Conservation (phyloP, 2,329 filamentous ascomycete genomes). For the Ceratocystis papillata region DNA sequence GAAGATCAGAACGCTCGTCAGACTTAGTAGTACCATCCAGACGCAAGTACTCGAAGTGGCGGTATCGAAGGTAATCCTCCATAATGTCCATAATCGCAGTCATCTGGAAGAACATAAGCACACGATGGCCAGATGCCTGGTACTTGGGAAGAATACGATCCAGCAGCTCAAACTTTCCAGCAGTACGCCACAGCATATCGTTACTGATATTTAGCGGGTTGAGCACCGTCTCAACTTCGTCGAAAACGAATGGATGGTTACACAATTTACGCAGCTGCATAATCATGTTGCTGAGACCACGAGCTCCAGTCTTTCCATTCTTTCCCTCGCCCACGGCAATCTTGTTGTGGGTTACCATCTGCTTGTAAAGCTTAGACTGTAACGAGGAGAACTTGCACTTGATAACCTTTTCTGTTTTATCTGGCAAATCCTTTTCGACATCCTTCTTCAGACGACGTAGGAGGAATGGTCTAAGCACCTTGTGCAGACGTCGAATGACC, state of each 20-base stretch:
- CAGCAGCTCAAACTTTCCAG: constrained; percentile 93
- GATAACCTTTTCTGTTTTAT: constrained; percentile 98
- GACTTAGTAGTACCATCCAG: constrained; percentile 95
- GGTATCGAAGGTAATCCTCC: constrained; percentile 89
- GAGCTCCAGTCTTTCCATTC: constrained; percentile 85
- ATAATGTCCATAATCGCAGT: constrained; percentile 99
- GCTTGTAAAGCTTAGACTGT: constrained; percentile 89
- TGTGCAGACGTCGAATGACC: constrained; percentile 94
- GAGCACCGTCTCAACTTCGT: constrained; percentile 96
- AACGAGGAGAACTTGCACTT: constrained; percentile 97
- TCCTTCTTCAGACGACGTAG: constrained; percentile 98
- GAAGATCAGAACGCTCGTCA: constrained; percentile 84
- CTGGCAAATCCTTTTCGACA: constrained; percentile 94
- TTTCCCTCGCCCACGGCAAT: constrained; percentile 91
- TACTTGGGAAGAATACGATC: constrained; percentile 93
- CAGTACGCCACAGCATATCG: constrained; percentile 86
- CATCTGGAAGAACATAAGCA: constrained; percentile 99
- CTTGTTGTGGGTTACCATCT: constrained; percentile 91
- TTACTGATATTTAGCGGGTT: constrained; percentile 83
- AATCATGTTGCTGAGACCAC: constrained; percentile 97
- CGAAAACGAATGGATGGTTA: constrained; percentile 98
- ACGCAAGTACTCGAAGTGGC: constrained; percentile 75
- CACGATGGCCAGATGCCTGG: constrained; percentile 77
- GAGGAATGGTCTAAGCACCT: constrained; percentile 92
- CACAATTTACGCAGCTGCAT: constrained; percentile 98